Percentiles rank a stretch among this genome's conserved stretches.
Evolutionary conservation across 495 filamentous ascomycete genomes (phyloP).

Genomic region (Tetracladium setigerum): DNA sequence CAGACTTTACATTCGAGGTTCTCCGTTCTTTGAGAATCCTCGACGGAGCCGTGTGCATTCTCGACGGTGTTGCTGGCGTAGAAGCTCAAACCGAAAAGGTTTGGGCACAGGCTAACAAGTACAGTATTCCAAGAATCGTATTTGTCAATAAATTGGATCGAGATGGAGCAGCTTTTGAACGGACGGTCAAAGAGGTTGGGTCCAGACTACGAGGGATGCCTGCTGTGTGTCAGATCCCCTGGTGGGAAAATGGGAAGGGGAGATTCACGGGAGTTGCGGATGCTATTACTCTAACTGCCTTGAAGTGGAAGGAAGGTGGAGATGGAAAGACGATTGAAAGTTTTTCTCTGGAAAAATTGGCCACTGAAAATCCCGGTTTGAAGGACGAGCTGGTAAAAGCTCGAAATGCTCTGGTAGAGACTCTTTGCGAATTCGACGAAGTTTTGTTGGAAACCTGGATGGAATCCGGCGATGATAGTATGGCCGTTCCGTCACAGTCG

Average conservation of each 20-base stretch:
- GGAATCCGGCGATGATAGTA: constrained; percentile 62
- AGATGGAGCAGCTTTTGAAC: constrained; percentile 83
- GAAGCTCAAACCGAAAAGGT: constrained; percentile 98
- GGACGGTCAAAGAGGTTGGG: constrained; percentile 79
- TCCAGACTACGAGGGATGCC: constrained; percentile 75
- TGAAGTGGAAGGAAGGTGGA: constrained; percentile 49
- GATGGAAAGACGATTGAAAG: constrained; percentile 59
- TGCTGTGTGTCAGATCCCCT: constrained; percentile 89
- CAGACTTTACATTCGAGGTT: constrained; percentile 98
- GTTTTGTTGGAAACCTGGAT: constrained; percentile 76
- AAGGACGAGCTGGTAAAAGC: constrained; percentile 67
- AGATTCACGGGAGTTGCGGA: constrained; percentile 77
- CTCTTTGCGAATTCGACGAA: constrained; percentile 83
- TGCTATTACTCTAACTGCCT: constrained; percentile 48
- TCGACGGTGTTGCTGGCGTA: constrained; percentile 94
- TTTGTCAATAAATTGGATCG: constrained; percentile 97
- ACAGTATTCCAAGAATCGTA: constrained; percentile 77
- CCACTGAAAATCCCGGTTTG: constrained; percentile 34
- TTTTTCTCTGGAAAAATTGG: constrained; percentile 41
- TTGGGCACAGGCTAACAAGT: constrained; percentile 82
- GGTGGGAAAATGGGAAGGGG: constrained; percentile 72
- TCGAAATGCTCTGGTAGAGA: constrained; percentile 70
- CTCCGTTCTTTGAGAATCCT: constrained; percentile 86
- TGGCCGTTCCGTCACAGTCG: constrained; percentile 51
- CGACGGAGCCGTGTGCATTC: constrained; percentile 90